Conservation (phyloP, 257 asterid genomes). For the Capsicum pubescens region DNA sequence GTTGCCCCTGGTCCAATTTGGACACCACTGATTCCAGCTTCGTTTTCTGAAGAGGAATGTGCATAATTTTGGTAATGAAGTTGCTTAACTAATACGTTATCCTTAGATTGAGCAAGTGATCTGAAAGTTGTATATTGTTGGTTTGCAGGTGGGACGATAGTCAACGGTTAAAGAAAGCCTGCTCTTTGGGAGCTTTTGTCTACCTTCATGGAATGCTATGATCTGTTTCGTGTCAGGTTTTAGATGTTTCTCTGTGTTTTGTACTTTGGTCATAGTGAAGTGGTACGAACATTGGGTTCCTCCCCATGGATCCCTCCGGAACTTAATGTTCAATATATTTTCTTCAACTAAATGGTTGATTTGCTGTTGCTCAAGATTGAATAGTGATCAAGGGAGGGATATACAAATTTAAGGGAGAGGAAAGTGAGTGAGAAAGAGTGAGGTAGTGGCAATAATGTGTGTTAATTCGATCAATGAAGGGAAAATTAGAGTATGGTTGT, state of each 20-base stretch:
- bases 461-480: no score
- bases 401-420: no score
- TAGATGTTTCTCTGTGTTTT: neutral
- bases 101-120: neutral
- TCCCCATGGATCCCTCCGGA: no score
- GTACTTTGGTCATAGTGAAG: neutral
- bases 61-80: slow-evolving; percentile 47
- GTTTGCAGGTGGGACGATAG: slow-evolving; percentile 54
- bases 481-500: no score
- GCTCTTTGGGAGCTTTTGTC: neutral
- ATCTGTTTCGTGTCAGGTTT: neutral
- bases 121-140: neutral
- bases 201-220: neutral
- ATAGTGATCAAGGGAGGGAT: no score
- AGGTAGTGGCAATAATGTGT: no score
- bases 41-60: slow-evolving; percentile 57
- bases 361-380: no score
- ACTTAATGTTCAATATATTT: no score
- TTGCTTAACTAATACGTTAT: neutral
- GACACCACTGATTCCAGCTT: slow-evolving; percentile 77
- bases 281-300: neutral
- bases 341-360: no score
- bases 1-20: slow-evolving; percentile 87
- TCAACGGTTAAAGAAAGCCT: slow-evolving; percentile 44
- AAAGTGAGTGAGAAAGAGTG: no score